Evolutionary conservation across 192 early-diverging fungal genomes (phyloP), one percentile per base, ranked within the genome.

Genomic region (Endogone sp.): DNA sequence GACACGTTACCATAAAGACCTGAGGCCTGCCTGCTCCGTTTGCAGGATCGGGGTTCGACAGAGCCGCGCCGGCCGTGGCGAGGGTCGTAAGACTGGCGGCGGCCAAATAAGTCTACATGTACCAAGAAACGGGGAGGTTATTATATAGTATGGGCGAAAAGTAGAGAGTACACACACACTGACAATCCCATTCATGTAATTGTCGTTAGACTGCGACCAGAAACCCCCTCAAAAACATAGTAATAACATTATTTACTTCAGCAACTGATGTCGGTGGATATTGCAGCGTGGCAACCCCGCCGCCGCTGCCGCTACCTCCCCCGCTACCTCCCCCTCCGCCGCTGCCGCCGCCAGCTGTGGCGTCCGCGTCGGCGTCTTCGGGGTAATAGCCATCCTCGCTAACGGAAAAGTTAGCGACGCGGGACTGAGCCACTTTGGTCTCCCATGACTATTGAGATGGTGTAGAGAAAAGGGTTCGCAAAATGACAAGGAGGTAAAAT

Each of bases 381-480:
- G 71, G 71, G 58, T 84, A 72, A 57, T 68, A 74, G 26, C 56
- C 62, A 23, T 83, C 84, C 13, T 69, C 64, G 25, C 37, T 69
- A 30, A 71, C 68, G 20, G 69, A 67, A 67, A 79, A 76, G 56
- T 75, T 72, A 29, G 77, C 67, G 20, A 82, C 83, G 29, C 77
- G 77, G 11, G 81, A 76, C 27, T 79, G 81, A 31, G 81, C 81
- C 22, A 85, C 76, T 59, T 87, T 86, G 56, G 67, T 76, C 67
- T 81, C 81, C 82, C 80, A 87, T 32, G 77, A 79, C 77, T 79
- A 28, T 26, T 49, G 37, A 49, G 37, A 16, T 11, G 6, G 16
- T 6, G 37, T 49, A 49, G 16, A 49, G 1, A 6, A 49, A 49
- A 11, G 37, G 37, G 6, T 49, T 60, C 59, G 22, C 9, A 22